These are phyloP conservation scores for Dipteronia dyeriana DNA, from an alignment of 345 rosid genomes.

Conservation along the genomic window DNA sequence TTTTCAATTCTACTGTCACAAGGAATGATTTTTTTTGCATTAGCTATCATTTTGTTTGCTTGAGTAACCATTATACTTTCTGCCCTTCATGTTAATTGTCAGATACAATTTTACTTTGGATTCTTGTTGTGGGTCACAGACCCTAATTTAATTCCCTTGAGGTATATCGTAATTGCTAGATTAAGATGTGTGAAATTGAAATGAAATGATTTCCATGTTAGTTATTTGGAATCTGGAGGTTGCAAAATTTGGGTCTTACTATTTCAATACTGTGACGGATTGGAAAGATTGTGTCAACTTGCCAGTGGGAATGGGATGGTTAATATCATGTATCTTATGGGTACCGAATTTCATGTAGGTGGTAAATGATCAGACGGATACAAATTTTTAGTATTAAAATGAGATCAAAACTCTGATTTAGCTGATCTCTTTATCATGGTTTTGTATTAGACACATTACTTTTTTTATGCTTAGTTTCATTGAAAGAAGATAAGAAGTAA, in stretches of 20 bases:
- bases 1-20: not conserved
- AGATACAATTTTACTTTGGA: not conserved
- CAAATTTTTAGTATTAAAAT: too few relatives aligned
- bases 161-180: not conserved
- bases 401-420: not conserved
- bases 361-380: not conserved
- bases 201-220: not conserved
- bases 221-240: not conserved
- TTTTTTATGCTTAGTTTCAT: not conserved
- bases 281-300: not conserved
- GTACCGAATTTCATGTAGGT: not conserved
- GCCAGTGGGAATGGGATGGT: not conserved
- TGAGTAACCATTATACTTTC: not conserved
- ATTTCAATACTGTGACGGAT: not conserved
- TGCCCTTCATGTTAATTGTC: not conserved
- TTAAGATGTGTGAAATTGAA: not conserved
- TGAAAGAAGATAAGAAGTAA: not conserved
- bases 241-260: not conserved
- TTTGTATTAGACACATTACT: not conserved
- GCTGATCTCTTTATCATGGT: not conserved
- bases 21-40: not conserved
- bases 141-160: not conserved
- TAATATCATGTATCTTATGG: not conserved
- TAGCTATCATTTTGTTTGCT: not conserved
- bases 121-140: not conserved